Base-by-base conservation (phyloP, 179 eudicot genomes). In the Drosera spatulata region DNA sequence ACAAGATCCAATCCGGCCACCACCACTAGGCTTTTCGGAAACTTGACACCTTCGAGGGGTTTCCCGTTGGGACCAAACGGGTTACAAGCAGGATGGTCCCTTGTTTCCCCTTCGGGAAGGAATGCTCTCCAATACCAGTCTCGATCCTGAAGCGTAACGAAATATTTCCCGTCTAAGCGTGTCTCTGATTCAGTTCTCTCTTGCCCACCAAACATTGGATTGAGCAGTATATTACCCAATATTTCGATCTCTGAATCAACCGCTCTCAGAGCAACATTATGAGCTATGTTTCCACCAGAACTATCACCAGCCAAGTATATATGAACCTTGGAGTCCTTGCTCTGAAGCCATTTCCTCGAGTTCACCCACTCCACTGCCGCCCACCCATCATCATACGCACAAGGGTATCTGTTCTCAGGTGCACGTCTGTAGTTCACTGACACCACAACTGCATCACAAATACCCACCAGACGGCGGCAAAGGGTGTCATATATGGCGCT, bases 61-160 rank as follows among this genome's bases (percentile, higher is more conserved):
- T 57, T 53, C 38, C 84, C 77, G 13, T 86, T 77, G 0, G 88
- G 91, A n/a, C 97, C 96, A 50, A 91, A 91, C 10, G 87, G 86
- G 46, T 88, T 91, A 62, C 94, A 85, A 1, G 97, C 97, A 6
- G 94, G 94, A 58, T 91, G 97, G 51, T 91, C 96, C 61, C 97
- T 59, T 52, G 78, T 81, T 39, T 85, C 97, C 4, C 97, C 96
- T 67, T 85, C 91, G 0, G 97, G 97, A 2, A 91, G 57, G 60
- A 62, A 91, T 0, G 97, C 97, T 13, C 90, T 65, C 97, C 97
- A 91, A 57, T 90, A 90, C 97, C 97, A 90, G 75, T 90, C 97
- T 38, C 97, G 67, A 41, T 90, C 97, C 22, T 79, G 85, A 48
- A 91, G 63, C 8, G 80, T 22, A 22, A 22, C 33, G 33, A 22